Evolutionary conservation across 441 rosid species (phyloP).

Genomic region (Mallotus japonicus): DNA sequence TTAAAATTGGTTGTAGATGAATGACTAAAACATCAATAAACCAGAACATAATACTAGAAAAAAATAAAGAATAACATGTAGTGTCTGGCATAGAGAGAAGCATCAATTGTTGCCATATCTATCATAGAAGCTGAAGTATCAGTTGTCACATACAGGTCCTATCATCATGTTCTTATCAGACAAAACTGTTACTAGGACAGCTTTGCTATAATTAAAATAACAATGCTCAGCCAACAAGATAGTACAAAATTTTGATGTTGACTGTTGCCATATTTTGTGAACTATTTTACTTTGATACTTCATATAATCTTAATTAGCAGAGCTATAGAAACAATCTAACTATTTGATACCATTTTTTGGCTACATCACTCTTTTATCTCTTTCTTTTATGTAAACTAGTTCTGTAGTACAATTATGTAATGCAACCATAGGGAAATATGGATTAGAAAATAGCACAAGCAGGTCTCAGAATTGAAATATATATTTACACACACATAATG

Average conservation of each 20-base stretch:
- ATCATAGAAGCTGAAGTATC: neutral
- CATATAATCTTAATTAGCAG: neutral
- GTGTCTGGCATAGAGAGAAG: neutral
- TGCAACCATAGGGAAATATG: neutral
- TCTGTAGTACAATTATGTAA: too few relatives aligned
- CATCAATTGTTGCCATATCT: neutral
- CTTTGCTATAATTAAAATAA: neutral
- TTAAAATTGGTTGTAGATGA: neutral
- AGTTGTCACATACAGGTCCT: neutral
- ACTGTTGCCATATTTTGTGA: neutral
- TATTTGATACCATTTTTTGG: neutral
- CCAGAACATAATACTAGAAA: neutral
- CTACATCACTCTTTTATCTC: too few relatives aligned
- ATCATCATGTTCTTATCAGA: neutral
- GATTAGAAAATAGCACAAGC: too few relatives aligned
- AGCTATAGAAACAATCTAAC: neutral
- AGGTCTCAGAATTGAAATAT: too few relatives aligned
- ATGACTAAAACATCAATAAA: neutral
- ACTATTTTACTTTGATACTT: too few relatives aligned
- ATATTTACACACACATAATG: too few relatives aligned
- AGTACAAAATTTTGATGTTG: neutral
- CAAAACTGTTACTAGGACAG: neutral
- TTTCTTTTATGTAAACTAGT: too few relatives aligned
- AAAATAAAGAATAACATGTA: too few relatives aligned
- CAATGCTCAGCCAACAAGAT: neutral